phyloP scores from a whole-genome alignment of 2,329 filamentous ascomycete species.

The Fusarium nurragi region DNA sequence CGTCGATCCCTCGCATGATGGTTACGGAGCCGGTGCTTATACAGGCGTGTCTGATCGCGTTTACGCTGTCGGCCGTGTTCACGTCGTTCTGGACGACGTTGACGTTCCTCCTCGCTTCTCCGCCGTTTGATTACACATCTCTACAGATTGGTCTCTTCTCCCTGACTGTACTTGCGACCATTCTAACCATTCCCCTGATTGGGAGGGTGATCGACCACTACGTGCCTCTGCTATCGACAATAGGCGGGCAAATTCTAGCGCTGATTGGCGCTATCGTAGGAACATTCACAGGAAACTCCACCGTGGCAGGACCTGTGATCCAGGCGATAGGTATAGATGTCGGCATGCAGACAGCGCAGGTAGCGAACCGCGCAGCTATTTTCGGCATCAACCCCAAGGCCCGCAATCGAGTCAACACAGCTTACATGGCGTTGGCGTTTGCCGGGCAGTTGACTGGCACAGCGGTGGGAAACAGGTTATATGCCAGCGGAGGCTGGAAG shows the following conservation, averaged over 20 bases:
- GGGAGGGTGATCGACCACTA: conserved; percentile 74
- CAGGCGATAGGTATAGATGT: conserved; percentile 77
- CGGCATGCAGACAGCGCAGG: conserved; percentile 77
- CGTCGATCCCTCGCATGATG: conserved; percentile 71
- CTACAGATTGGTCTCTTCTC: conserved; percentile 81
- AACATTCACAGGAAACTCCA: conserved; percentile 72
- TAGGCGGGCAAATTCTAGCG: conserved; percentile 68
- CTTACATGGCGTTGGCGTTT: conserved; percentile 82
- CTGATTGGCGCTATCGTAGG: conserved; percentile 72
- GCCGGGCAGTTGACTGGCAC: conserved; percentile 79
- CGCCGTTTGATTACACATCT: conserved; percentile 74
- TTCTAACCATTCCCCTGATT: conserved; percentile 74
- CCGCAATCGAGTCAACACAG: conserved; percentile 80
- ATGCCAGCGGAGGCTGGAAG: conserved; percentile 61
- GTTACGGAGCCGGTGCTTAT: conserved; percentile 73
- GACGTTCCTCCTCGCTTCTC: conserved; percentile 78
- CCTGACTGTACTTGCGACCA: conserved; percentile 76
- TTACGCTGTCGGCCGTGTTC: conserved; percentile 64
- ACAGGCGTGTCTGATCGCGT: conserved; percentile 73
- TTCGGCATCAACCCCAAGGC: conserved; percentile 76
- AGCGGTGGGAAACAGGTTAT: conserved; percentile 64
- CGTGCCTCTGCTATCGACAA: conserved; percentile 72
- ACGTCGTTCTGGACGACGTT: conserved; percentile 71
- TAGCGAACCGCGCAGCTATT: conserved; percentile 76
- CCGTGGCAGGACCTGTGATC: conserved; percentile 75